A percentile compares a stretch with the other conserved stretches of the same genome.
phyloP scores from a whole-genome alignment of 805 yeast genomes.

The Cyberlindnera mycetangii region DNA sequence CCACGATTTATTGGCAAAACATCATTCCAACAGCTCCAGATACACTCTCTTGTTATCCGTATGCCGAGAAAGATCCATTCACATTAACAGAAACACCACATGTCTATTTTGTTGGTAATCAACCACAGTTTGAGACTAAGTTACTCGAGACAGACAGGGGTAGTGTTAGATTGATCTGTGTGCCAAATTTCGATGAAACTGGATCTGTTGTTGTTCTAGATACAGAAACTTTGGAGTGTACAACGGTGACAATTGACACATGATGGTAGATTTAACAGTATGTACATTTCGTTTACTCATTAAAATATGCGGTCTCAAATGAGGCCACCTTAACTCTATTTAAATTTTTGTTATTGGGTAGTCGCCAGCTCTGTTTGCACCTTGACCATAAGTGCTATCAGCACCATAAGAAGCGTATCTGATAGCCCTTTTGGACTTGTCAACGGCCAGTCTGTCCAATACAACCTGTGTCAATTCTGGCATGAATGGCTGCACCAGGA shows the following conservation, averaged over 20 bases:
- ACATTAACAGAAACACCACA: conserved; percentile 77
- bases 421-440: conserved; percentile 35
- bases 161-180: conserved; percentile 52
- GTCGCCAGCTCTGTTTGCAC: conserved; percentile 50
- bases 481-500: conserved; percentile 67
- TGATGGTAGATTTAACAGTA: too few species aligned
- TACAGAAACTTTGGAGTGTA: conserved; percentile 51
- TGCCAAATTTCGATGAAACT: conserved; percentile 69
- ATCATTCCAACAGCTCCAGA: conserved; percentile 95
- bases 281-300: conserved; percentile 1
- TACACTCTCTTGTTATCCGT: conserved; percentile 89
- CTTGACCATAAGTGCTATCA: conserved; percentile 59
- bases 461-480: conserved; percentile 59
- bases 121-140: conserved; percentile 54
- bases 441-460: conserved; percentile 63
- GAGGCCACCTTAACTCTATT: conserved; percentile 8
- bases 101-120: conserved; percentile 85
- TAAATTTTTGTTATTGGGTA: conserved; percentile 42
- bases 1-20: conserved; percentile 79
- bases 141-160: conserved; percentile 35
- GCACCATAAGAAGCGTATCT: conserved; percentile 49
- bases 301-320: conserved; percentile 4
- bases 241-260: conserved; percentile 36
- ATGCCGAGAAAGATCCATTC: conserved; percentile 74
- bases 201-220: conserved; percentile 66